phyloP scores from a whole-genome alignment of 1,139 yeast genomes.

The Kodamaea sp. region DNA sequence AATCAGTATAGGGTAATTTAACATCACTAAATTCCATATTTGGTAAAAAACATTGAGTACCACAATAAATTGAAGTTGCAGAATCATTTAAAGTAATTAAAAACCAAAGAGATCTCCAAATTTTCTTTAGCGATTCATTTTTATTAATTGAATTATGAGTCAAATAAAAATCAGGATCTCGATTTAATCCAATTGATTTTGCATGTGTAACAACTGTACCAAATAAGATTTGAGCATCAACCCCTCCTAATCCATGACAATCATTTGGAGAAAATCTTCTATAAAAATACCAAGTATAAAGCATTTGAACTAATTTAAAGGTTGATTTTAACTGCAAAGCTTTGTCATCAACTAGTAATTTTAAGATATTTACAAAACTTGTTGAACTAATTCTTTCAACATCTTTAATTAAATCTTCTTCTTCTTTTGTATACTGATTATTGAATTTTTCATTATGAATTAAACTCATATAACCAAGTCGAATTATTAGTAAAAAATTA shows the following conservation, averaged over 20 bases:
- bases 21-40: constrained; percentile 34
- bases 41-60: constrained; percentile 29
- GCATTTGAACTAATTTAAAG: constrained; percentile 35
- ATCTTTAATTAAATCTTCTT: constrained; percentile 25
- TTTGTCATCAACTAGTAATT: constrained; percentile 33
- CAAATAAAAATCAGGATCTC: constrained; percentile 38
- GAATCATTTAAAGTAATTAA: constrained; percentile 33
- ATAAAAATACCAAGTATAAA: constrained; percentile 41
- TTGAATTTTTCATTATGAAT: constrained; percentile 34
- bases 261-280: constrained; percentile 41
- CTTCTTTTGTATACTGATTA: constrained; percentile 29
- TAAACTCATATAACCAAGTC: constrained; percentile 41
- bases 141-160: constrained; percentile 32
- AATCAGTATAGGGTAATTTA: constrained; percentile 23
- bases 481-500: constrained; percentile 27
- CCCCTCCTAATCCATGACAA: constrained; percentile 43
- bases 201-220: constrained; percentile 42
- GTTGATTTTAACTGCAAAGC: constrained; percentile 29
- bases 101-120: constrained; percentile 42
- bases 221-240: constrained; percentile 39
- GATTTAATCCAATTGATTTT: constrained; percentile 39
- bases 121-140: constrained; percentile 23
- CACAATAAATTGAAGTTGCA: constrained; percentile 31
- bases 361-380: constrained; percentile 23
- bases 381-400: constrained; percentile 23